These are phyloP conservation scores for Suhomyces kilbournensis DNA, from an alignment of 805 yeast species.

Conservation along the genomic window DNA sequence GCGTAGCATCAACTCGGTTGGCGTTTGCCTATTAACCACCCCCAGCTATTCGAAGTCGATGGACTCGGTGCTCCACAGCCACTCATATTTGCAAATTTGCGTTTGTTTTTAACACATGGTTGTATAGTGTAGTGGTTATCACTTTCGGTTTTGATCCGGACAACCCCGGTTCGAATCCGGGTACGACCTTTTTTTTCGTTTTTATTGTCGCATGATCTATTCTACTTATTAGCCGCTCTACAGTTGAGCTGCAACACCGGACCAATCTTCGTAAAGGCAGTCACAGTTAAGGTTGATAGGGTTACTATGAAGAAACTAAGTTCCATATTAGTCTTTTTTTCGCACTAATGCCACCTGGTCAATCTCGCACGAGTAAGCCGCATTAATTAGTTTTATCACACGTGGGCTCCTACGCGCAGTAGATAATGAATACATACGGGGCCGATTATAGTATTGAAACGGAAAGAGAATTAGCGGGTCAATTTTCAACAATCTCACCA, in stretches of 20 bases:
- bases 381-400: not conserved
- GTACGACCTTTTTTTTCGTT: conserved; percentile 3
- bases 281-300: not conserved
- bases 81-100: too few relatives aligned
- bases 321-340: not conserved
- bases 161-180: conserved; percentile 70
- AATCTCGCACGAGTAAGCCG: not conserved
- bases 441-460: not conserved
- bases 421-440: not conserved
- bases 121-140: conserved; percentile 79
- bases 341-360: not conserved
- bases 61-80: too few relatives aligned
- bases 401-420: not conserved
- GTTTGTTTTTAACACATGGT: conserved; percentile 14
- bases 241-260: not conserved
- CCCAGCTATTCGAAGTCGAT: too few relatives aligned
- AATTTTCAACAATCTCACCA: not conserved
- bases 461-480: not conserved
- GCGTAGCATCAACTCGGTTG: too few relatives aligned
- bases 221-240: not conserved
- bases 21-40: too few relatives aligned
- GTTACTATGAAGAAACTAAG: not conserved
- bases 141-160: conserved; percentile 78
- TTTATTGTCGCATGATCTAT: too few relatives aligned
- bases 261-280: not conserved